A percentile compares a stretch with the other conserved stretches of the same genome.
Conservation (phyloP, 2,329 filamentous ascomycete species). For the Clonostachys chloroleuca region DNA sequence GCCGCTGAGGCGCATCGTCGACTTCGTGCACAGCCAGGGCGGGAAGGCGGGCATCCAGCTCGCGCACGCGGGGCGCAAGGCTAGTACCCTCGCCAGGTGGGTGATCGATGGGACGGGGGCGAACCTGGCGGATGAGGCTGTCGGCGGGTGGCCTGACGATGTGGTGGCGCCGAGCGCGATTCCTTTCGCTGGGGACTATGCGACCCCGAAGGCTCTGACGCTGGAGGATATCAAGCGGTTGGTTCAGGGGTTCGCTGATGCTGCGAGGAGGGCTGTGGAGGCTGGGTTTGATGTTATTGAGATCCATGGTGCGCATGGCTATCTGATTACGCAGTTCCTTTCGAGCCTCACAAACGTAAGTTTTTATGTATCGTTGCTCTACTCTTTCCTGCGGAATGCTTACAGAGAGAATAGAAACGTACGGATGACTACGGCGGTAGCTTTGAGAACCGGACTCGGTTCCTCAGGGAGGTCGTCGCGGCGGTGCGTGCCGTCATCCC, state of each 20-base stretch:
- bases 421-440: conserved; percentile 63
- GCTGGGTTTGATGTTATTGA: conserved; percentile 75
- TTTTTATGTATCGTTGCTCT: background rate
- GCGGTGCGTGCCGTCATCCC: conserved; percentile 49
- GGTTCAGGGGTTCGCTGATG: conserved; percentile 56
- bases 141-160: conserved; percentile 53
- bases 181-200: conserved; percentile 57
- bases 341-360: conserved; percentile 24
- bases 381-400: no score
- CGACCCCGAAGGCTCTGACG: conserved; percentile 63
- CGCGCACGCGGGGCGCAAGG: conserved; percentile 73
- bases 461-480: conserved; percentile 49
- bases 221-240: conserved; percentile 62
- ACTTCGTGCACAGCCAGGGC: conserved; percentile 76
- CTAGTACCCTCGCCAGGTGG: conserved; percentile 59
- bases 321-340: conserved; percentile 59
- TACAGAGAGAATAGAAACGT: conserved; percentile 33
- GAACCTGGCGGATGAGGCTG: conserved; percentile 46
- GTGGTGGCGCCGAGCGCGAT: conserved; percentile 46
- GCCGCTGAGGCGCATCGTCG: conserved; percentile 63
- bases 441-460: conserved; percentile 62
- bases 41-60: conserved; percentile 78
- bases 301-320: conserved; percentile 51
- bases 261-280: conserved; percentile 55
- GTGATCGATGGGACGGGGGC: conserved; percentile 40